Evolutionary conservation across 495 filamentous ascomycete species (phyloP).

Genomic region (Cryomyces minteri): DNA sequence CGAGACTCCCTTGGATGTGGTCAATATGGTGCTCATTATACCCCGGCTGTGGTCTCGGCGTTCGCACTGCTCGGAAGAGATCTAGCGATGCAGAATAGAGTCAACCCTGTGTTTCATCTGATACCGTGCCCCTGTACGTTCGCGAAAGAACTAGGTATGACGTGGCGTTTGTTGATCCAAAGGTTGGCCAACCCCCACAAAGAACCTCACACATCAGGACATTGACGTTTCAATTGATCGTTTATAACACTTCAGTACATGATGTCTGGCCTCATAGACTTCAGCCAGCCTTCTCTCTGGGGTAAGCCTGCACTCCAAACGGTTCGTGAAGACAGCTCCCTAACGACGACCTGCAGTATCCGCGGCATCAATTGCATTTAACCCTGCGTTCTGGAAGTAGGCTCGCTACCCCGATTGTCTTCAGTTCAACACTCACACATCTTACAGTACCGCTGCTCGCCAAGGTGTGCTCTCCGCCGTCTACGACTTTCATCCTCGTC

Average conservation of each 20-base stretch:
- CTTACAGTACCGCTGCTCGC: conserved; percentile 39
- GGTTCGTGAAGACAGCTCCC: conserved; percentile 6
- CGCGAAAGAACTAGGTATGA: no score
- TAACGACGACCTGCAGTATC: conserved; percentile 31
- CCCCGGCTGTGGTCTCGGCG: no score
- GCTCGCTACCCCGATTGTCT: conserved; percentile 6
- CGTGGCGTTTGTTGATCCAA: no score
- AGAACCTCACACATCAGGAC: no score
- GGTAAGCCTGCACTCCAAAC: conserved; percentile 21
- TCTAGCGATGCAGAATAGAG: no score
- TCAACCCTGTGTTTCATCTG: no score
- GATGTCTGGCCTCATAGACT: conserved; percentile 28
- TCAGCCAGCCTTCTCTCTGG: conserved; percentile 43
- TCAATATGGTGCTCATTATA: no score
- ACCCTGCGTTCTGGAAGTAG: conserved; percentile 70
- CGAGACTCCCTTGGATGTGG: no score
- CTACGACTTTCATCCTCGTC: neutral
- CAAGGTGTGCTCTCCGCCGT: conserved; percentile 31
- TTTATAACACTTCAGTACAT: neutral
- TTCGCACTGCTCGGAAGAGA: no score
- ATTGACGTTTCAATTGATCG: neutral
- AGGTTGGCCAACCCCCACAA: no score
- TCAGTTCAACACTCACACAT: no score
- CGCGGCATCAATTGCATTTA: conserved; percentile 48
- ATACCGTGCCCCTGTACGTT: no score